Base-by-base conservation (phyloP, 257 asterid genomes). In the Lycium ferocissimum region DNA sequence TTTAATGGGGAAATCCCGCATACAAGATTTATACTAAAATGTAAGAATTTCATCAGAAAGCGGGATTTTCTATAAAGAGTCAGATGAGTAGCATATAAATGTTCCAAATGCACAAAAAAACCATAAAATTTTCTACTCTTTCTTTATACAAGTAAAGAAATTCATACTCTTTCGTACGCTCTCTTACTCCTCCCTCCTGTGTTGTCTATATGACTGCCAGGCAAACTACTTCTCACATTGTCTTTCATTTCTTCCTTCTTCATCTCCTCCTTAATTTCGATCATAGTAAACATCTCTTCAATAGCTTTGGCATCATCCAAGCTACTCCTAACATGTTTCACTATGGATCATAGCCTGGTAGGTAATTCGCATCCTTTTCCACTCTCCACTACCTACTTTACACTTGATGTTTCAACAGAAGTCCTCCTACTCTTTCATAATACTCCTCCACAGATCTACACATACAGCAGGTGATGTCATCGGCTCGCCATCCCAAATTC, bases 311-410 rank as follows among this genome's bases (percentile, higher is more conserved):
- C 57, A 72, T 72, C 80, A n/a, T 45, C 35, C 80, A 72, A n/a
- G 80, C 57, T n/a, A 43, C 49, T 69, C 78, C 78, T 69, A 71
- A 71, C 79, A 40, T 71, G 56, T 18, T 71, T 71, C 79, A 71
- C 56, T 37, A 69, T 17, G 38, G 13, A 69, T 69, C 35, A 40
- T 37, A 69, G 78, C 20, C 78, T 38, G 12, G 76, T 69, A 15
- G 76, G 78, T 69, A 53, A 69, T 14, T 69, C 26, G 15, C 49
- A 38, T 69, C 51, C 73, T 38, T 40, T 69, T 38, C 78, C 78
- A 69, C 51, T 15, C 78, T 69, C 78, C 78, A 17, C 53, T 38
- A 37, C 53, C 78, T 7, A 69, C 53, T 69, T 38, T 70, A 70
- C 79, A 38, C 76, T 69, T 17, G 79, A 70, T 38, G 26, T 38